Percentiles rank a stretch among this genome's conserved stretches.
Evolutionary conservation across 352 stramenopile species (phyloP).

Genomic region (Phytophthora boehmeriae): DNA sequence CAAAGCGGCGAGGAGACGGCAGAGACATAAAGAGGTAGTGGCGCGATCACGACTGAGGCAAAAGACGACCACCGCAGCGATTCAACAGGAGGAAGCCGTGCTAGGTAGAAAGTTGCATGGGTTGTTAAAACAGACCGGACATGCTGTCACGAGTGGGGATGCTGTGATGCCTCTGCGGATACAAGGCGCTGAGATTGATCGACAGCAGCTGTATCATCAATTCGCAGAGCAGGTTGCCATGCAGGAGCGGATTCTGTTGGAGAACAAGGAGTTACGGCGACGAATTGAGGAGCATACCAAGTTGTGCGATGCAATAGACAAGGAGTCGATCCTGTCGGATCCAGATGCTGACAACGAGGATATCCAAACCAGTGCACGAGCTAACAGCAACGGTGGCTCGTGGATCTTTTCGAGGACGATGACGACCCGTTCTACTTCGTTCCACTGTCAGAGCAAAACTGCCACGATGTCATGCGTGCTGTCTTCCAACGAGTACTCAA

Average conservation of each 20-base stretch:
- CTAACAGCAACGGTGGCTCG: constrained; percentile 17
- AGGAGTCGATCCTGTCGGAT: constrained; percentile 24
- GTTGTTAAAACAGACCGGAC: constrained; percentile 30
- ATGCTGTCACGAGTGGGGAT: constrained; percentile 14
- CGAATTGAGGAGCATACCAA: constrained; percentile 42
- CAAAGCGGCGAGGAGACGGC: constrained; percentile 34
- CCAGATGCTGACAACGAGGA: constrained; percentile 8
- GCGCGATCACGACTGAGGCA: constrained; percentile 37
- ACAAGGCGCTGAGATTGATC: not conserved
- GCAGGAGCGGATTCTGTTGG: constrained; percentile 39
- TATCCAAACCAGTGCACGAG: not conserved
- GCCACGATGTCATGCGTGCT: constrained; percentile 29
- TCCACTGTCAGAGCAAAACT: constrained; percentile 31
- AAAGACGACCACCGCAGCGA: constrained; percentile 29
- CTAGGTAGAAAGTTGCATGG: constrained; percentile 32
- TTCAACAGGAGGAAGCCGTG: constrained; percentile 32
- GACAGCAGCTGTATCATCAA: constrained; percentile 22
- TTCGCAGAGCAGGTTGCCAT: constrained; percentile 34
- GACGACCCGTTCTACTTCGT: constrained; percentile 45
- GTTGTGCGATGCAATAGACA: constrained; percentile 29
- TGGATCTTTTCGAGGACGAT: constrained; percentile 47
- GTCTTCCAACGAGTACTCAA: constrained; percentile 45
- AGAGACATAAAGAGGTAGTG: constrained; percentile 44
- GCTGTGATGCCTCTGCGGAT: constrained; percentile 6
- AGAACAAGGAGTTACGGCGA: constrained; percentile 43